Conservation (phyloP, 345 rosid genomes). For the Linum trigynum region DNA sequence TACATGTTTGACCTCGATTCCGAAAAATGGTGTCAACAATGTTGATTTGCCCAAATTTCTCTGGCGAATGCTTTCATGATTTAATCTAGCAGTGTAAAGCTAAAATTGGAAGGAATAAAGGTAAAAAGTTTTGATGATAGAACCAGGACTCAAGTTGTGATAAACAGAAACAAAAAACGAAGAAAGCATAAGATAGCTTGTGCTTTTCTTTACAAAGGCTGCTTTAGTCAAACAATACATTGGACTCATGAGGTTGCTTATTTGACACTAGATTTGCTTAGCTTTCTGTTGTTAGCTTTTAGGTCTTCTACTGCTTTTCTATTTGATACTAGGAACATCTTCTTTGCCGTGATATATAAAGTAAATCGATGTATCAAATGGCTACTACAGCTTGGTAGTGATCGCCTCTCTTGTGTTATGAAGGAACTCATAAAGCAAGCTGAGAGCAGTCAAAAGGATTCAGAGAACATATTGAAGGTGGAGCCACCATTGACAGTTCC, state of each 20-base stretch:
- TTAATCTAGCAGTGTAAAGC: no score
- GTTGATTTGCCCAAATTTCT: neutral
- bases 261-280: neutral
- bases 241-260: no score
- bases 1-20: no score
- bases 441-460: conserved; percentile 27
- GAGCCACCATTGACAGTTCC: conserved; percentile 38
- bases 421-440: conserved; percentile 40
- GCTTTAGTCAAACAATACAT: no score
- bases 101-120: no score
- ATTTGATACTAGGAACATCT: conserved; percentile 15
- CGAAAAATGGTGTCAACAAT: no score
- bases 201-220: no score
- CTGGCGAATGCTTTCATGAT: no score
- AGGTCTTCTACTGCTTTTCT: neutral
- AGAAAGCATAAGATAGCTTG: no score
- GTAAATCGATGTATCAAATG: conserved; percentile 23
- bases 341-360: conserved; percentile 11
- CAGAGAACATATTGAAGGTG: conserved; percentile 30
- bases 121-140: no score
- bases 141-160: no score
- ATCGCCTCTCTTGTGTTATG: conserved; percentile 35
- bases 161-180: no score
- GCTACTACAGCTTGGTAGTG: conserved; percentile 27
- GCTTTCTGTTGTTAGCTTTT: neutral